Evolutionary conservation across 2,329 filamentous ascomycete genomes (phyloP), one percentile per base, ranked within the genome.

Genomic region (Pestalotiopsis sp.): DNA sequence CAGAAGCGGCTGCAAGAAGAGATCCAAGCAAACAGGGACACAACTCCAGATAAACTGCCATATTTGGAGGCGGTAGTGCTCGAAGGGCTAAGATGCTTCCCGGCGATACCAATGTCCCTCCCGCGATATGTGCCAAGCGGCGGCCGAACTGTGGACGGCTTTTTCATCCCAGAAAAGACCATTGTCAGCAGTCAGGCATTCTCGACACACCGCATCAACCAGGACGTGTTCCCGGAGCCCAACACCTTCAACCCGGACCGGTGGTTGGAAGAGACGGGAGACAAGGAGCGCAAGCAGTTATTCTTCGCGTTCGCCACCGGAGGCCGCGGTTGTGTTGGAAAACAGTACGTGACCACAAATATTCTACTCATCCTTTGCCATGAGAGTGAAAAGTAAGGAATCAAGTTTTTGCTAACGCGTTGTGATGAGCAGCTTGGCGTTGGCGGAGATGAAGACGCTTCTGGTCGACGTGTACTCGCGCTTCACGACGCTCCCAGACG

Each of bases 231-330:
- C 77, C 90, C 91, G 1, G 87, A 94, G 58, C 92, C 94, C 0
- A 92, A 97, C 70, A 81, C 79, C 5, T 98, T 95, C 76, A 85
- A 91, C 65, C 95, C 95, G 0, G 92, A 95, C 68, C 87, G 95
- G 73, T 98, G 95, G 95, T 87, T 97, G 72, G 89, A 86, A 17
- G 85, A 87, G 9, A 86, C 91, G 60, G 93, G 93, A 2, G 93
- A 95, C 73, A 86, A 91, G 69, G 92, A 95, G 74, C 84, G 89
- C 68, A 87, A 87, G 72, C 82, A 87, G 58, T 75, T 88, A 7
- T 87, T 91, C 74, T 92, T 91, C 81, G 87, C 91, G 0, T 92
- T 92, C 81, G 86, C 89, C 6, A 87, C 83, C 62, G 91, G 91
- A 4, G 90, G 89, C 0, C 81, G 91, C 72, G 90, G 89, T 0